Conservation (phyloP, 1,284 basidiomycete species). For the Inonotus hispidus region DNA sequence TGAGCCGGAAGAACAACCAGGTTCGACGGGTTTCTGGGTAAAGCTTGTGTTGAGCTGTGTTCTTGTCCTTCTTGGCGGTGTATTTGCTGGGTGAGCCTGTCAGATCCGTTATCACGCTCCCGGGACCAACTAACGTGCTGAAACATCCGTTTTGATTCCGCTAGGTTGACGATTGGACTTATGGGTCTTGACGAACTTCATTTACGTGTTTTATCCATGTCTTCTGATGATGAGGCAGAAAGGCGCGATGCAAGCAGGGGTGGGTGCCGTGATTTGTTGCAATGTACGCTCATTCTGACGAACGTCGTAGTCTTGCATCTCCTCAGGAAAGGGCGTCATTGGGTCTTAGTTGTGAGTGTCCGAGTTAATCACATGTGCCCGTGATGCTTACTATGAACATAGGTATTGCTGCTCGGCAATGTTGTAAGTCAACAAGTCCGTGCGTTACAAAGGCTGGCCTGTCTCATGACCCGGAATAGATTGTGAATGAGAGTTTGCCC, state of each 20-base stretch:
- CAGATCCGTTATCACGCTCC: neutral
- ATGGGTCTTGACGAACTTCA: constrained; percentile 96
- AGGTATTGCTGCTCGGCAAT: constrained; percentile 80
- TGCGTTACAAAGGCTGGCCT: too few species aligned
- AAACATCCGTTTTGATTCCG: neutral
- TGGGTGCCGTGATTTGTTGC: constrained; percentile 23
- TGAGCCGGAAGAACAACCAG: constrained; percentile 28
- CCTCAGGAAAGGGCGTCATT: constrained; percentile 81
- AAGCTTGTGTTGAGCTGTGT: constrained; percentile 60
- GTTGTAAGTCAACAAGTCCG: constrained; percentile 52
- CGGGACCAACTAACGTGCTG: neutral
- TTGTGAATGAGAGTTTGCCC: constrained; percentile 89
- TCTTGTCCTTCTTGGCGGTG: constrained; percentile 75
- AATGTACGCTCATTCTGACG: neutral
- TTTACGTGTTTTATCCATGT: constrained; percentile 77
- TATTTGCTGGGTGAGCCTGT: constrained; percentile 76
- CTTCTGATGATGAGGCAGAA: constrained; percentile 69
- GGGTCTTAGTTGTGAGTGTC: constrained; percentile 82
- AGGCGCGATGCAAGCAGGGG: constrained; percentile 68
- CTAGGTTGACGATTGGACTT: constrained; percentile 78
- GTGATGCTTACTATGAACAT: constrained; percentile 4
- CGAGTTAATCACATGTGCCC: neutral
- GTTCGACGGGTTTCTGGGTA: constrained; percentile 55
- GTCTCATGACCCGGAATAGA: constrained; percentile 34
- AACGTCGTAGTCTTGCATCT: constrained; percentile 63